Conservation (phyloP, 176 grass and related monocot species). For the Phragmites australis region DNA sequence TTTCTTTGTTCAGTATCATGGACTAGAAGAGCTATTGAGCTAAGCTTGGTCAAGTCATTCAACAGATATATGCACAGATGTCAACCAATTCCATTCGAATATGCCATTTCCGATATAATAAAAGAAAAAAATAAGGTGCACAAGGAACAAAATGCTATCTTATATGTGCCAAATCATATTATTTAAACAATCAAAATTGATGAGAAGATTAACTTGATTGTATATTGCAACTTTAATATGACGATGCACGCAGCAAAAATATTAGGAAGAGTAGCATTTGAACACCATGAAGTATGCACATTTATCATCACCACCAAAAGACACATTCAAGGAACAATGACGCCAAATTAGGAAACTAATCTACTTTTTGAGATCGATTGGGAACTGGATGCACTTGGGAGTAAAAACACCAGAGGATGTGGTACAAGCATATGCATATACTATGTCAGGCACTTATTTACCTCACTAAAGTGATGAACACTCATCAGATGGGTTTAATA, state of each 20-base stretch:
- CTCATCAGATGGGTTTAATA: neutral
- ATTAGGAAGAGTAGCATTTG: neutral
- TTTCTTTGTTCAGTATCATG: neutral
- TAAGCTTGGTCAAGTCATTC: constrained; percentile 5
- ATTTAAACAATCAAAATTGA: neutral
- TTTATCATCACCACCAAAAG: neutral
- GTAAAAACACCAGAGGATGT: neutral
- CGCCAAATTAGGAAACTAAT: neutral
- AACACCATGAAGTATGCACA: neutral
- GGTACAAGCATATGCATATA: neutral
- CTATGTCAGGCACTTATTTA: constrained; percentile 9
- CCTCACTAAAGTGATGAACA: neutral
- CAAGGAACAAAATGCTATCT: neutral
- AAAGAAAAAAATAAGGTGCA: constrained; percentile 1
- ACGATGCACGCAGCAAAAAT: neutral
- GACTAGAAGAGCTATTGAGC: neutral
- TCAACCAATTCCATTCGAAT: neutral
- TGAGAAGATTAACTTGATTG: neutral
- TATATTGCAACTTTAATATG: neutral
- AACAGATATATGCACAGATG: neutral
- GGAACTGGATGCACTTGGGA: neutral
- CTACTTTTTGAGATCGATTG: neutral
- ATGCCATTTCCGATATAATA: neutral
- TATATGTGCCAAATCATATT: neutral
- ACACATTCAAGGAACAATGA: neutral